These are phyloP conservation scores for Pugionium cornutum DNA, from an alignment of 345 rosid species.

Conservation along the genomic window DNA sequence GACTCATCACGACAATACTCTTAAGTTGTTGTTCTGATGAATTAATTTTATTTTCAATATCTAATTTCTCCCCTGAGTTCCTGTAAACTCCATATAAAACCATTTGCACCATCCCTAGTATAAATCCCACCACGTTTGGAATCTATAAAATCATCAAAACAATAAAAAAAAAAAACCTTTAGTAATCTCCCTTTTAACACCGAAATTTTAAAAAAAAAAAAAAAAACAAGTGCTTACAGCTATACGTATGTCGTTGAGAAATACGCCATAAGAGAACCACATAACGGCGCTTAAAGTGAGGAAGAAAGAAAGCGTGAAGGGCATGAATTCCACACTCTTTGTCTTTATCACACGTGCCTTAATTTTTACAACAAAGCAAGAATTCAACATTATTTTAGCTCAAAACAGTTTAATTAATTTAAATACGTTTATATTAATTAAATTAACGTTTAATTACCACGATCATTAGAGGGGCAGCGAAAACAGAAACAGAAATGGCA, in stretches of 20 bases:
- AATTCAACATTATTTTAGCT: neutral
- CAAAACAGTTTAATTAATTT: neutral
- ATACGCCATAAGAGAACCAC: slow-evolving; percentile 83
- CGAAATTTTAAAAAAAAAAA: too few relatives aligned
- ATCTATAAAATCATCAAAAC: slow-evolving; percentile 43
- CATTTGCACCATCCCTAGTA: slow-evolving; percentile 77
- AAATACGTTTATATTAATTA: neutral
- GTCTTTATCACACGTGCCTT: slow-evolving; percentile 80
- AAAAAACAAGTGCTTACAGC: slow-evolving; percentile 52
- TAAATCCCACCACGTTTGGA: slow-evolving; percentile 74
- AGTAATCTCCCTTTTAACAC: neutral
- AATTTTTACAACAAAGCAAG: neutral
- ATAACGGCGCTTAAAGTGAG: slow-evolving; percentile 75
- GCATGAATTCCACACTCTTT: slow-evolving; percentile 93
- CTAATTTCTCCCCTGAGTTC: slow-evolving; percentile 36
- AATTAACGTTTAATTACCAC: slow-evolving; percentile 42
- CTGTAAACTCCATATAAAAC: slow-evolving; percentile 56
- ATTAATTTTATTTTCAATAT: slow-evolving; percentile 33
- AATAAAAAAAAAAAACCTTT: neutral
- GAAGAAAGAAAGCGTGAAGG: slow-evolving; percentile 72
- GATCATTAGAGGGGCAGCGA: slow-evolving; percentile 78
- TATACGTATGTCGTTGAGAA: slow-evolving; percentile 59
- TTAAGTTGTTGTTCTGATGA: slow-evolving; percentile 42
- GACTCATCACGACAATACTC: slow-evolving; percentile 38
- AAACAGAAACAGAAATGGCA: slow-evolving; percentile 62